Base-by-base conservation (phyloP, 2,329 filamentous ascomycete genomes). In the Alternaria dauci region DNA sequence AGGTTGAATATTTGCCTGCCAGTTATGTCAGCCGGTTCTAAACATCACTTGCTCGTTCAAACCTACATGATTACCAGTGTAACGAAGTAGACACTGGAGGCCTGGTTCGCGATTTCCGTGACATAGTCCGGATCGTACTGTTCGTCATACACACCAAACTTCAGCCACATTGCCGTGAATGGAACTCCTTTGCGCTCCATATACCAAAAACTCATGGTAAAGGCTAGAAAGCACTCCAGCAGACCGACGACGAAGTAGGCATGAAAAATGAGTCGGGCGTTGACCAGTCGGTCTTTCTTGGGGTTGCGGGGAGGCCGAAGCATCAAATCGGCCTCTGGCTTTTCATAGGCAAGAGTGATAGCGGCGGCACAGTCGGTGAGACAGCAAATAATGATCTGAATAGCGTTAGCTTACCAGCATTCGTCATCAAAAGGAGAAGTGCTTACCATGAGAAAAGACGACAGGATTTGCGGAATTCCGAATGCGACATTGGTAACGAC, bases 41-140 rank as follows among this genome's bases (percentile, higher is more conserved):
- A 5, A 8, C n/a, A 5, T 8, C 6, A 25, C 20, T 34, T 8
- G 16, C 8, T 8, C n/a, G 12, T 9, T 1, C 44, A 47, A 11
- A 75, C 84, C 76, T 81, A 86, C 90, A 94, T 92, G 50, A 94
- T 88, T 2, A 94, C 91, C 23, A 94, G 81, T 60, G 89, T 94
- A 67, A 93, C 86, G 69, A 94, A 94, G 77, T 94, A 94, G 61
- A 94, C 89, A 16, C 88, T 91, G 38, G 86, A 89, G 0, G 89
- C 90, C 61, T 86, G 83, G 63, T 89, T 89, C 25, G 90, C 79
- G 63, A 86, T 83, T 28, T 80, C 76, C 0, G 78, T 80, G 30
- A 78, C 63, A 32, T 67, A 71, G 16, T 70, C 69, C 1, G 63
- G 25, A 47, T 72, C 70, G 53, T 71, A 76, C 32, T 70, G 57